Evolutionary conservation across 2,329 filamentous ascomycete species (phyloP), one percentile per base, ranked within the genome.

Genomic region (Chalaropsis thielavioides): DNA sequence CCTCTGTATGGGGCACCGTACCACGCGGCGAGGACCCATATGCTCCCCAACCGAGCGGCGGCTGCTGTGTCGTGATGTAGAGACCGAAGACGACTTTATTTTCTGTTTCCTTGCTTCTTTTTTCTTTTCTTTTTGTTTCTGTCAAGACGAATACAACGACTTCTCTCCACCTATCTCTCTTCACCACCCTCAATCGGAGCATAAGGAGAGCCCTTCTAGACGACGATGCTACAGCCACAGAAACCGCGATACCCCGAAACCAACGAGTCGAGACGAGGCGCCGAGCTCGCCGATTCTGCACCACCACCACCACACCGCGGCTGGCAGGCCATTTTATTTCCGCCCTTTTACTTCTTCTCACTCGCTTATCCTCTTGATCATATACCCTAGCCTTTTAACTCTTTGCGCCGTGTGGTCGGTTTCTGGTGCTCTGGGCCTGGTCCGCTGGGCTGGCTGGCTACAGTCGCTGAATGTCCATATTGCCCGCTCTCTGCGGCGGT

Each of bases 11-110:
- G 94, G 92, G 92, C 70, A 84, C 87, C 68, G 90, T 97, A 69
- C 90, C 95, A 74, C 92, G 91, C 81, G 87, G 89, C 75, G 94
- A 97, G 75, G 94, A 99, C 75, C 94, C 94, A n/a, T 99, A 99
- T 75, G 91, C 92, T 72, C 92, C 92, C 70, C 92, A 95, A 80
- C 90, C 95, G 79, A 90, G 84, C 71, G 88, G 86, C 74, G 89
- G 91, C 72, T 99, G 94, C 84, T 99, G 94, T 80, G 82, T 88
- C 72, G 86, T 99, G 77, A 97, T 97, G 92, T 97, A 83, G 75
- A 69, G 56, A 56, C 65, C 19, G 7, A n/a, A 24, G 27, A 13
- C 22, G 44, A 10, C 22, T 7, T n/a, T 15, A 41, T 46, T 49
- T 41, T 19, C 35, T 31, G 15, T 35, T 66, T 35, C 13, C 38